Evolutionary conservation across 257 asterid species (phyloP).

Genomic region (Linderniella brevidens): DNA sequence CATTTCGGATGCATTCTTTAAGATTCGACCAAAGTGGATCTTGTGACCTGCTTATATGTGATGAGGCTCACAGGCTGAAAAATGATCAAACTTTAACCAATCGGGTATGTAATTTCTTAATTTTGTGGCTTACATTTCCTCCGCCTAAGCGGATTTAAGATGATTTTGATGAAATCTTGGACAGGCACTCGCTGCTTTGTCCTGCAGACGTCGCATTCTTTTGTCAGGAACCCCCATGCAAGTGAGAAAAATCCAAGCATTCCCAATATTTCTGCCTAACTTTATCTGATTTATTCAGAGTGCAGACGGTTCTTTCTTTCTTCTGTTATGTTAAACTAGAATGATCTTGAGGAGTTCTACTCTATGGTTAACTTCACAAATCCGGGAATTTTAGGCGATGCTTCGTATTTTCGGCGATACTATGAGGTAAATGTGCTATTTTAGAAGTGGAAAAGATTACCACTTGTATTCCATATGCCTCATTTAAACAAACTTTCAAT

Average conservation of each 20-base stretch:
- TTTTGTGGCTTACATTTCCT: slow-evolving; percentile 4
- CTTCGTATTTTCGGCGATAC: slow-evolving; percentile 73
- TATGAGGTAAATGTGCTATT: slow-evolving; percentile 47
- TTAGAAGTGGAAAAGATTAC: slow-evolving; percentile 6
- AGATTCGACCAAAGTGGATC: slow-evolving; percentile 66
- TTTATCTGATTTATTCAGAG: slow-evolving; percentile 9
- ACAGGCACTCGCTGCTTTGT: slow-evolving; percentile 85
- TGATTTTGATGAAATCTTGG: slow-evolving; percentile 15
- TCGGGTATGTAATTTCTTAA: slow-evolving; percentile 32
- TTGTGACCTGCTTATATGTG: slow-evolving; percentile 94
- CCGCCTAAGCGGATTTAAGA: slow-evolving; percentile 10
- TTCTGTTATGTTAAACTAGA: slow-evolving; percentile 25
- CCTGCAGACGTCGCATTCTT: slow-evolving; percentile 79
- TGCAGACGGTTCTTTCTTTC: slow-evolving; percentile 2
- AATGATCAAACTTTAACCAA: slow-evolving; percentile 91
- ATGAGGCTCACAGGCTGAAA: slow-evolving; percentile 96
- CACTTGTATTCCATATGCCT: not conserved
- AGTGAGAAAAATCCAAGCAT: slow-evolving; percentile 30
- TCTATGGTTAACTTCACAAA: slow-evolving; percentile 95
- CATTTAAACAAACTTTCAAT: not conserved
- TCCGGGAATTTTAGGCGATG: slow-evolving; percentile 90
- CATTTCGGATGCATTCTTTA: slow-evolving; percentile 84
- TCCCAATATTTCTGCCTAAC: slow-evolving; percentile 5
- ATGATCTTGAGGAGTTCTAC: slow-evolving; percentile 96
- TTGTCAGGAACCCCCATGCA: slow-evolving; percentile 98